Base-by-base conservation (phyloP, 2,329 filamentous ascomycete species). In the Fusarium piperis region DNA sequence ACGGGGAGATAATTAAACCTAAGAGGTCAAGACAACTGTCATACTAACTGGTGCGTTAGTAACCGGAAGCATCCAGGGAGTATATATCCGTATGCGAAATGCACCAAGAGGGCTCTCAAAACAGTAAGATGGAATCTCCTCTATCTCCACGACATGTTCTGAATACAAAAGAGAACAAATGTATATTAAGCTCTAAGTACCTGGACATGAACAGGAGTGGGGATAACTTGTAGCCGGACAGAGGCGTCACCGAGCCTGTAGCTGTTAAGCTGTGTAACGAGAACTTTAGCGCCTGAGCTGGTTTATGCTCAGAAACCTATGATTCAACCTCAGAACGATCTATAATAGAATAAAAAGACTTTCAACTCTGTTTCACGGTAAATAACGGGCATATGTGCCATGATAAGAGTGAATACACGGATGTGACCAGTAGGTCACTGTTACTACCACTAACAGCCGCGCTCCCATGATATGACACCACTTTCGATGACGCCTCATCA, bases 141-240 rank as follows among this genome's bases (percentile, higher is more conserved):
- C 20, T 9, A 3, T 4, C 20, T 3, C 39, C 8, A 3, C 4
- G 4, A 6, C 3, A 6, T 9, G 4, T 5, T 11, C 16, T 11
- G 36, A 18, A 18, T 3, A 3, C 0, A 38, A 18, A 18, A 3
- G 3, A 18, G 0, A 18, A 11, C 4, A 12, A 11, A 38, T 3
- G 3, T 6, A 11, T 11, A 38, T 38, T 9, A 38, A 18, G n/a
- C 16, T n/a, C 16, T 11, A 11, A 38, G 5, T 2, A 18, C 36
- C 10, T 18, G 11, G 16, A 18, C 9, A 44, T 16, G 13, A 44
- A 9, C 16, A 12, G 7, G 4, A 23, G 1, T 16, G 23, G 13
- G 6, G 4, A 16, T 8, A 44, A 10, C 39, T 16, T 16, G 8
- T 6, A 44, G 20, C 16, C 26, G 2, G 4, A 44, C 23, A 5